A percentile compares a stretch with the other conserved stretches of the same genome.
Conservation (phyloP, 768 basidiomycete genomes). For the Cyclocybe aegerita region DNA sequence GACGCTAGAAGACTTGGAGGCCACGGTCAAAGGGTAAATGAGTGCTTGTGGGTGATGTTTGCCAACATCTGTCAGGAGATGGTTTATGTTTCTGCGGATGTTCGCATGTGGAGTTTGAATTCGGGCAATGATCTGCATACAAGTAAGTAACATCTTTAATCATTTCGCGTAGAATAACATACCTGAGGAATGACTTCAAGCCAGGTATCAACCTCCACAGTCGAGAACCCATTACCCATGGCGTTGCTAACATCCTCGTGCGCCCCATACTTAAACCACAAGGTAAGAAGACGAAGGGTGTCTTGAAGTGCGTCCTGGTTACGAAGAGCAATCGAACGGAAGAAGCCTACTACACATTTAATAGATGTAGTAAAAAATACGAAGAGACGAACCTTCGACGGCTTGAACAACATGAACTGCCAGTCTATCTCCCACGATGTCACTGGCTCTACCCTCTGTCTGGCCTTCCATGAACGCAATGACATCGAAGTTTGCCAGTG, state of each 20-base stretch:
- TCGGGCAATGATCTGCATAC: constrained; percentile 86
- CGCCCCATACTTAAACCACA: constrained; percentile 98
- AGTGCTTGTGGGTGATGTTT: constrained; percentile 97
- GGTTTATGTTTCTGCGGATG: constrained; percentile 87
- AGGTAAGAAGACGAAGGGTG: constrained; percentile 84
- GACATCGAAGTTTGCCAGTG: constrained; percentile 94
- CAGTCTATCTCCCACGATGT: constrained; percentile 61
- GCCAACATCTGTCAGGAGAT: constrained; percentile 87
- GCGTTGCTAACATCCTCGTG: constrained; percentile 88
- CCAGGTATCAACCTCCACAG: constrained; percentile 97
- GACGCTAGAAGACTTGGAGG: constrained; percentile 90
- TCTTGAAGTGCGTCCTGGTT: constrained; percentile 94
- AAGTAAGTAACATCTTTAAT: neutral
- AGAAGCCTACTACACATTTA: constrained; percentile 64
- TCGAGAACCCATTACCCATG: constrained; percentile 82
- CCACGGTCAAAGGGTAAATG: constrained; percentile 94
- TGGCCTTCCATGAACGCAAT: constrained; percentile 77
- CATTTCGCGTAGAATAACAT: constrained; percentile 30
- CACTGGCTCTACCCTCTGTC: constrained; percentile 50
- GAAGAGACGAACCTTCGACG: constrained; percentile 65
- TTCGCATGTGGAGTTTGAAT: constrained; percentile 92
- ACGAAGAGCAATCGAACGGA: constrained; percentile 89
- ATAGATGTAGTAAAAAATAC: neutral
- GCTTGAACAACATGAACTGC: constrained; percentile 88
- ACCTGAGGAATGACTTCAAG: constrained; percentile 98